These are phyloP conservation scores for Camellia granthamiana DNA, from an alignment of 148 eudicot species.

Conservation along the genomic window DNA sequence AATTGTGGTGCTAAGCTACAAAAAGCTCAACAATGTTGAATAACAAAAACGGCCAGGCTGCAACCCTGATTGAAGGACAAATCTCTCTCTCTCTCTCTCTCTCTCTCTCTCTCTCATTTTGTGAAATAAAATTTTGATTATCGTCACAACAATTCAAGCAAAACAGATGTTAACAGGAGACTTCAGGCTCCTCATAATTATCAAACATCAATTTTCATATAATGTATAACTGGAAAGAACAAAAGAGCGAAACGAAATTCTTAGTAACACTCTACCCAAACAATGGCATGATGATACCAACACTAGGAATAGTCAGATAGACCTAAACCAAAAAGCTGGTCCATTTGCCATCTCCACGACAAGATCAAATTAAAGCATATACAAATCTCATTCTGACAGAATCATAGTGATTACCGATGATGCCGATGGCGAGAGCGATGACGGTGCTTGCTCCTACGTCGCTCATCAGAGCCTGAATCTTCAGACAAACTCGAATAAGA, in stretches of 20 bases:
- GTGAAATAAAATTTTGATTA: not conserved
- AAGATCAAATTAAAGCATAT: not conserved
- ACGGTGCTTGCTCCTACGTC: constrained; percentile 14
- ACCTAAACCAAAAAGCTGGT: not conserved
- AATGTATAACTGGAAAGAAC: not conserved
- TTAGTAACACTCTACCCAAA: not conserved
- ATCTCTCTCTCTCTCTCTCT: too few relatives aligned
- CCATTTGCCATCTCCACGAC: constrained; percentile 4
- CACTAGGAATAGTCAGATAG: not conserved
- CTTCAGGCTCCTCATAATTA: too few relatives aligned
- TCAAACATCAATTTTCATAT: too few relatives aligned
- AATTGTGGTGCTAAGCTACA: too few relatives aligned
- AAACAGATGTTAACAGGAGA: not conserved
- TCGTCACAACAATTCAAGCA: not conserved
- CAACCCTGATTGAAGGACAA: not conserved
- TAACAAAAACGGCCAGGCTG: not conserved
- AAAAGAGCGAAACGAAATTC: not conserved
- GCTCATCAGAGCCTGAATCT: constrained; percentile 23
- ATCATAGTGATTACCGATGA: not conserved
- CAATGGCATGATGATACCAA: not conserved
- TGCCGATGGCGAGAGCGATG: constrained; percentile 16
- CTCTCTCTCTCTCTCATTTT: too few relatives aligned
- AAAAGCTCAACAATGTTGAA: too few relatives aligned
- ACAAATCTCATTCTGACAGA: constrained; percentile 6
- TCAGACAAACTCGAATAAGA: constrained; percentile 26